A percentile compares a stretch with the other conserved stretches of the same genome.
phyloP scores from a whole-genome alignment of 768 basidiomycete species.

The Clavulina sp. region DNA sequence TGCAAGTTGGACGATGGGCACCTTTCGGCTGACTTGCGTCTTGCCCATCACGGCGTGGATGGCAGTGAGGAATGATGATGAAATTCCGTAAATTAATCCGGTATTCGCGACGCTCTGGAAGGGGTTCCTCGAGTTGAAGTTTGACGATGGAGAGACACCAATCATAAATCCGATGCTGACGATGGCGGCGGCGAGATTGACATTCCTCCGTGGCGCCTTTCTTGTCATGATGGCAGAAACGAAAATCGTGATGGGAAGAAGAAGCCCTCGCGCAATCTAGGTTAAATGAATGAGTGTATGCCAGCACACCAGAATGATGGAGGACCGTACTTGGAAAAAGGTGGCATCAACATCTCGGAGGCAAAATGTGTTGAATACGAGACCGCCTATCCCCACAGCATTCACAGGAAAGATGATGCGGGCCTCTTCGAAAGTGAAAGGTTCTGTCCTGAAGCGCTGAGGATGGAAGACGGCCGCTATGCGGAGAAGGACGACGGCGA shows the following conservation, averaged over 20 bases:
- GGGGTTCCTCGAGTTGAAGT: constrained; percentile 11
- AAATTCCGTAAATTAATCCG: constrained; percentile 42
- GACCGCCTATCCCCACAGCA: constrained; percentile 45
- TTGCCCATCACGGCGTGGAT: constrained; percentile 63
- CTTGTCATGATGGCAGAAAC: constrained; percentile 46
- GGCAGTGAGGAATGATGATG: constrained; percentile 59
- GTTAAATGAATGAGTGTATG: neutral
- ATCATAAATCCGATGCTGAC: constrained; percentile 69
- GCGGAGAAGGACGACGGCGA: constrained; percentile 50
- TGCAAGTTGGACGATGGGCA: constrained; percentile 51
- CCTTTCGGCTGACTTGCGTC: constrained; percentile 44
- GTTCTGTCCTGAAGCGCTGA: constrained; percentile 29
- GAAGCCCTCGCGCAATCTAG: constrained; percentile 71
- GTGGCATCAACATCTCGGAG: constrained; percentile 61
- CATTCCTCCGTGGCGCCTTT: constrained; percentile 32
- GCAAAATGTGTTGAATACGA: constrained; percentile 66
- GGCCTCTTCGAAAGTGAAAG: constrained; percentile 40
- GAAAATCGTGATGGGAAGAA: constrained; percentile 63
- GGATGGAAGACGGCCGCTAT: constrained; percentile 28
- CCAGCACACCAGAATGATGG: neutral
- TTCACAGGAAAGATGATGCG: constrained; percentile 47
- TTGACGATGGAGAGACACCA: constrained; percentile 35
- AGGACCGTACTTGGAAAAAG: constrained; percentile 47
- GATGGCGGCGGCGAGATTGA: constrained; percentile 37
- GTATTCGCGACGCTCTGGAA: constrained; percentile 4